Conservation (phyloP, 2,329 filamentous ascomycete genomes). For the Xylaria sp. region DNA sequence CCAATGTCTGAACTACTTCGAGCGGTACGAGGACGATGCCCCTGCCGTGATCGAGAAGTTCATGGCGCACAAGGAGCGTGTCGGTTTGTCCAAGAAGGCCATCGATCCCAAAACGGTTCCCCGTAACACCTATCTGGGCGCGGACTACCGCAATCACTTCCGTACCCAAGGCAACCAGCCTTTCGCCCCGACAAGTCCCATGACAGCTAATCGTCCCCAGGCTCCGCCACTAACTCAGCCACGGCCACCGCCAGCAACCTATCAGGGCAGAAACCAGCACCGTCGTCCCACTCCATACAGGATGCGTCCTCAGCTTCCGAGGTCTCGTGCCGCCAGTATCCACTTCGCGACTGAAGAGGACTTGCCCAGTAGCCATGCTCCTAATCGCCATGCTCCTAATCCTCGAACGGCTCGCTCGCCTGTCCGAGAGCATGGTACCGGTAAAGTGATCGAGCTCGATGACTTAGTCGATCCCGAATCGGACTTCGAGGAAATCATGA, state of each 20-base stretch:
- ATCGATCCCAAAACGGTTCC: constrained; percentile 27
- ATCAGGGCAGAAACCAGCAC: constrained; percentile 3
- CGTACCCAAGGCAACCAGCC: not conserved
- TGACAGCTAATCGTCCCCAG: not conserved
- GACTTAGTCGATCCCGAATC: constrained; percentile 6
- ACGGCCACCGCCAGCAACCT: constrained; percentile 5
- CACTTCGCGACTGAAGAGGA: constrained; percentile 5
- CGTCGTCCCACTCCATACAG: not conserved
- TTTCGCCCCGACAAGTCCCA: constrained; percentile 9
- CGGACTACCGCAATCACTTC: constrained; percentile 5
- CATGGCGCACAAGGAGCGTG: constrained; percentile 29
- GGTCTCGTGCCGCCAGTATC: not conserved
- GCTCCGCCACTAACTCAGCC: not conserved
- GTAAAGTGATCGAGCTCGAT: constrained; percentile 5
- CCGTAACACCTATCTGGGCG: constrained; percentile 16
- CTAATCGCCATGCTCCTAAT: not conserved
- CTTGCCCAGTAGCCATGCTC: not conserved
- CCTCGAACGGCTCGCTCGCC: no score
- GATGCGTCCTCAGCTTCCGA: constrained; percentile 1
- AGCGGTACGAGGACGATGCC: constrained; percentile 20
- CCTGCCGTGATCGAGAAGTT: constrained; percentile 24
- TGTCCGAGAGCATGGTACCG: constrained; percentile 4
- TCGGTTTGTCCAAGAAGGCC: constrained; percentile 14
- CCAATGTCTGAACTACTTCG: constrained; percentile 25
- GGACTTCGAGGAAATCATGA: not conserved